Percentiles rank a stretch among this genome's conserved stretches.
Conservation (phyloP, 2,329 filamentous ascomycete species). For the Trichoderma koningii region DNA sequence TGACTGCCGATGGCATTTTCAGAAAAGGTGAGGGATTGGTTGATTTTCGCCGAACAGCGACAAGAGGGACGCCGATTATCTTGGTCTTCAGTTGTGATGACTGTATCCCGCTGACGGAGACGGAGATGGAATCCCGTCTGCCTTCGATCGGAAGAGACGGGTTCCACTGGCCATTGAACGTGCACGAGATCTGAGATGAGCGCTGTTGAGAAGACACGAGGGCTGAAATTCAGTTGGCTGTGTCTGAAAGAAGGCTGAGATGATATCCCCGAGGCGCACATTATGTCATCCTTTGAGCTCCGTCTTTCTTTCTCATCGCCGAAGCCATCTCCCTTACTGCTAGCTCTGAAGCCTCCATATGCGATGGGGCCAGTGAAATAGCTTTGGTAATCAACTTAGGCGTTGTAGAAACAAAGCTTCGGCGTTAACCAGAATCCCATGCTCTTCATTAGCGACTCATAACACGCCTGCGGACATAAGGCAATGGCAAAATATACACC, state of each 20-base stretch:
- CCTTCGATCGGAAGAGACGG: neutral
- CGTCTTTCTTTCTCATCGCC: neutral
- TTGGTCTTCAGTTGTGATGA: neutral
- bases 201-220: neutral
- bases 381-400: neutral
- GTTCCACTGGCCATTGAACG: neutral
- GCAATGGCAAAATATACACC: neutral
- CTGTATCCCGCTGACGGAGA: neutral
- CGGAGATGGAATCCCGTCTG: neutral
- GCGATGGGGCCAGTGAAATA: neutral
- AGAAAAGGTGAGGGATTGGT: neutral
- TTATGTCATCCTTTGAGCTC: no score
- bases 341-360: no score
- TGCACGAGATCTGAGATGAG: neutral
- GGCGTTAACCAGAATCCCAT: neutral
- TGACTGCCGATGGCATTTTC: neutral
- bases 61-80: no score
- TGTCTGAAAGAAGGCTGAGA: no score
- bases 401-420: no score
- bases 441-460: neutral
- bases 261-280: no score
- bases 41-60: neutral
- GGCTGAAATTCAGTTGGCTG: neutral
- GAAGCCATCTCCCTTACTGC: neutral
- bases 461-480: neutral